These are phyloP conservation scores for Gryganskiella cystojenkinii DNA, from an alignment of 192 early-diverging fungal genomes.

Conservation along the genomic window DNA sequence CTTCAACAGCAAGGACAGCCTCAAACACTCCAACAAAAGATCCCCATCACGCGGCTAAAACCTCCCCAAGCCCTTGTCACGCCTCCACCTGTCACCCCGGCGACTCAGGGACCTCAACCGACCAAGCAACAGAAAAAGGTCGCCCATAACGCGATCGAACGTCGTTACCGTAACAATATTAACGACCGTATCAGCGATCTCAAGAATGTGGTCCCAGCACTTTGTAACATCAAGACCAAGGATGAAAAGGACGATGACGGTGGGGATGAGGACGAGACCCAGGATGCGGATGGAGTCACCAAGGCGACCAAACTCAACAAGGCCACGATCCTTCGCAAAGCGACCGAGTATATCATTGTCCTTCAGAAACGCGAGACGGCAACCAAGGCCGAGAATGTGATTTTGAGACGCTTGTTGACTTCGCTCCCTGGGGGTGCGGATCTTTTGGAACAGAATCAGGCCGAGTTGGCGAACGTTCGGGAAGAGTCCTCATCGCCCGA, in stretches of 20 bases:
- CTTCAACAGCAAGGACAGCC: slow-evolving; percentile 22
- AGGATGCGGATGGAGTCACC: slow-evolving; percentile 82
- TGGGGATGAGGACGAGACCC: slow-evolving; percentile 62
- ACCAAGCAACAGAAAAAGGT: slow-evolving; percentile 84
- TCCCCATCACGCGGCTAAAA: slow-evolving; percentile 62
- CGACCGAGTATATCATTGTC: slow-evolving; percentile 89
- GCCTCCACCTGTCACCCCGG: slow-evolving; percentile 30
- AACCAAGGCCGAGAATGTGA: slow-evolving; percentile 58
- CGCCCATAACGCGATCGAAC: slow-evolving; percentile 96
- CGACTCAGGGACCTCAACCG: slow-evolving; percentile 32
- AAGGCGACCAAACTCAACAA: slow-evolving; percentile 93
- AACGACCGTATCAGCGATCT: slow-evolving; percentile 94
- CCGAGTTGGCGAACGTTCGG: slow-evolving; percentile 6
- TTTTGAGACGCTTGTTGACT: slow-evolving; percentile 53
- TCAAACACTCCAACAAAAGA: slow-evolving; percentile 51
- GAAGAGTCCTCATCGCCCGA: slow-evolving; percentile 25
- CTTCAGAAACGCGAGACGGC: slow-evolving; percentile 57
- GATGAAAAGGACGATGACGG: slow-evolving; percentile 70
- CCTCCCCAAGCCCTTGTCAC: slow-evolving; percentile 36
- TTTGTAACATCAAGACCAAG: slow-evolving; percentile 68
- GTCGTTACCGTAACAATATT: slow-evolving; percentile 96
- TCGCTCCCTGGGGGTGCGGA: slow-evolving; percentile 59
- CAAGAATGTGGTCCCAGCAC: slow-evolving; percentile 85
- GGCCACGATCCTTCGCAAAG: slow-evolving; percentile 90
- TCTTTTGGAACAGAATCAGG: slow-evolving; percentile 42